Base-by-base conservation (phyloP, 495 filamentous ascomycete genomes). In the Hypoxylon perforatum region DNA sequence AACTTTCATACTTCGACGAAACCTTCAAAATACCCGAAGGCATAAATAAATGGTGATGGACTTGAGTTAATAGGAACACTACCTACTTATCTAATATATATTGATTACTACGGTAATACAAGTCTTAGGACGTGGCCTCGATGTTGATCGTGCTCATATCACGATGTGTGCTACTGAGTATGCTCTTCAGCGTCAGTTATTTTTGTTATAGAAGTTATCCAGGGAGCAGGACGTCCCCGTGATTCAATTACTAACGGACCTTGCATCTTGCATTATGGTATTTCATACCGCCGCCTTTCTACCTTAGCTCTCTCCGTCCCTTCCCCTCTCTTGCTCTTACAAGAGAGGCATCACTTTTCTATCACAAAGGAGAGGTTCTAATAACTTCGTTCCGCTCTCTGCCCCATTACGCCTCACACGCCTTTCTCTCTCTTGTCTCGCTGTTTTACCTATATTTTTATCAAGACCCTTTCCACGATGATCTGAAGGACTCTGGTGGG, bases 401-500 rank as follows among this genome's bases (percentile, higher is more conserved):
- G 35, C 33, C 38, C 44, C 36, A 18, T 12, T 12, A 15, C 19
- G 30, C 21, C 25, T 44, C 10, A 18, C 28, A 3, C 52, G n/a
- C n/a, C n/a, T n/a, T 3, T 7, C 45, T 17, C 22, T 49, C 44
- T 18, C 21, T 18, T n/a, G n/a, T n/a, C n/a, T 39, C 41, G 47
- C 14, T 44, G 14, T 19, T 38, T 49, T 36, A 53, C 38, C 48
- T 54, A 19, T 45, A 4, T 46, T 67, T 62, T 56, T 17, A 19
- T 12, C 8, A 44, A 44, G 15, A 38, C 53, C 59, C 30, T 33
- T 58, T 38, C 65, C 50, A n/a, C 45, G 55, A 60, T 63, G 55
- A 60, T 63, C 38, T 35, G 60, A 61, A 61, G 44, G 59, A 47
- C 18, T 57, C 39, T 49, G 18, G 39, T n/a, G 65, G 65, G 65